Conservation (phyloP, 306 rosid genomes). For the Crotalaria pallida region DNA sequence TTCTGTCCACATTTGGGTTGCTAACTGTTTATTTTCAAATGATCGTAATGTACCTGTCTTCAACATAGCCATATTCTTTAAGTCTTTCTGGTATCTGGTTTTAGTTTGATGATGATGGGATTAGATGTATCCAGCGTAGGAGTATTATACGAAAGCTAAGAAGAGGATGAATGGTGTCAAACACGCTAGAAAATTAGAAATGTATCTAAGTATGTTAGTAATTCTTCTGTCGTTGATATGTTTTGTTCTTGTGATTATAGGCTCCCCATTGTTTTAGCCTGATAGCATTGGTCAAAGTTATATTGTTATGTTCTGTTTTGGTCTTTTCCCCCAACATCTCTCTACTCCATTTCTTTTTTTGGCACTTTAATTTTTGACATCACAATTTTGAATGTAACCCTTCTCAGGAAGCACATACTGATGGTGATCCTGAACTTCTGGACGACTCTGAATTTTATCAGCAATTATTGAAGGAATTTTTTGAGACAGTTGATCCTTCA, state of each 20-base stretch:
- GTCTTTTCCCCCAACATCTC: not conserved
- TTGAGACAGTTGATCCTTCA: slow-evolving; percentile 76
- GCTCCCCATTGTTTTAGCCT: not conserved
- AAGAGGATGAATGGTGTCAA: not conserved
- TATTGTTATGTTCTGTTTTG: not conserved
- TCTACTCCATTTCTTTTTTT: not conserved
- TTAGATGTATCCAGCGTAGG: not conserved
- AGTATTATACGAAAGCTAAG: not conserved
- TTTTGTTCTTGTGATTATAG: not conserved
- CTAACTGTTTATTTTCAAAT: not conserved
- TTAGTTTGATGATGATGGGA: not conserved
- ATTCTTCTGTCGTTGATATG: not conserved
- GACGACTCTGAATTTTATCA: slow-evolving; percentile 89
- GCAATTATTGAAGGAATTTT: slow-evolving; percentile 79
- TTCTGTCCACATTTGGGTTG: not conserved
- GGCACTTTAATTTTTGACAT: not conserved
- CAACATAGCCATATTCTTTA: not conserved
- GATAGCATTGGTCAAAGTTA: not conserved
- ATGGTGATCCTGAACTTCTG: slow-evolving; percentile 72
- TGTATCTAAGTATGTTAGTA: not conserved
- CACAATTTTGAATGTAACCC: slow-evolving; percentile 10
- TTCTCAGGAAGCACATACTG: slow-evolving; percentile 47
- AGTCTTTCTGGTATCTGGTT: not conserved
- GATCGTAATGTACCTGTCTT: not conserved
- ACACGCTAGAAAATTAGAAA: not conserved